Base-by-base conservation (phyloP, 768 basidiomycete species). In the Lyophyllum atratum region DNA sequence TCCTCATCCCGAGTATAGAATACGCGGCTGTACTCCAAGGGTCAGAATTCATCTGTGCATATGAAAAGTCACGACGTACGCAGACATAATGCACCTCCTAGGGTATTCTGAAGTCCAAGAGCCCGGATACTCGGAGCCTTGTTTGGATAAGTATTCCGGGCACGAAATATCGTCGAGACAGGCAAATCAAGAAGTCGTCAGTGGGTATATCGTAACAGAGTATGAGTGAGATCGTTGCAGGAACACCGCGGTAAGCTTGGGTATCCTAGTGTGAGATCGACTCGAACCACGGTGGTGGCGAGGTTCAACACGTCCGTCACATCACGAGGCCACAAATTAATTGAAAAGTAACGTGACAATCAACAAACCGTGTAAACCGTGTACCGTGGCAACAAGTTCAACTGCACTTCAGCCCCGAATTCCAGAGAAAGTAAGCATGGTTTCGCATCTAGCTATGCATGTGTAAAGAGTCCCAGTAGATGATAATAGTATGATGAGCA, bases 1-100 rank as follows among this genome's bases (percentile, higher is more conserved):
- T 84, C 81, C 22, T 85, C 82, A 3, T 76, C 67, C 0, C 31
- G 11, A 0, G 76, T 70, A 58, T 70, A 84, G 3, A 66, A 33
- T 19, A 50, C 56, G 12, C 74, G 72, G 24, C 53, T 65, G 33
- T 60, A 29, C 19, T 50, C 17, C n/a, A 15, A 44, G 10, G 17
- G 44, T 24, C 1, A 46, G 37, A 10, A 28, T 24, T 33, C 11
- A n/a, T 19, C 19, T 33, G 34, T 10, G 37, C 22, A 47, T 3
- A 15, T 12, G 8, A n/a, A 10, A 21, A n/a, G 19, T 22, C 26
- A 31, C 21, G 33, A 50, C 43, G 22, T 49, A 63, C 61, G 46
- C 26, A 12, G 61, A 47, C 61, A 62, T 59, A 28, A 22, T 29
- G 15, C 26, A n/a, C 25, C 28, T 7, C 45, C 26, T 46, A 3